Base-by-base conservation (phyloP, 139 green algal genomes). In the Pleodorina starrii region DNA sequence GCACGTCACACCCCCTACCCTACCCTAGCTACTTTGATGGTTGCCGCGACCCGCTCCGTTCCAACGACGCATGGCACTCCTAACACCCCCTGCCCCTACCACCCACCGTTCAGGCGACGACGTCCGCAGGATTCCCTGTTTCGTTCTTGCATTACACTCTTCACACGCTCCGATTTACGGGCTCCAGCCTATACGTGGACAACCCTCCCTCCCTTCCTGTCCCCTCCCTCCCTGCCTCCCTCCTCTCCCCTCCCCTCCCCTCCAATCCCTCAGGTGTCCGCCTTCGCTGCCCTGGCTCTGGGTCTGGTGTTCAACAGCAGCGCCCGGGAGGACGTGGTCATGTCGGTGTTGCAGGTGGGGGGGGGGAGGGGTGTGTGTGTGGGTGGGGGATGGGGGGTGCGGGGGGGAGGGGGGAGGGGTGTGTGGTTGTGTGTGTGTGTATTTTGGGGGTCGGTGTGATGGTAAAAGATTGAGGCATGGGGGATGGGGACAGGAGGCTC, bases 281-380 rank as follows among this genome's bases (percentile, higher is more conserved):
- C 93, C n/a, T 95, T 98, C 51, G 96, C 98, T 10, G 98, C 97
- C 23, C 92, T 99, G 81, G 90, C 97, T 0, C 93, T 99, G 46
- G 98, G 96, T 1, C 92, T 99, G 35, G 96, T 99, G 23, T 99
- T 97, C 91, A 44, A 44, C 44, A 78, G 84, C 84, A 89, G 36
- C 32, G 71, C 36, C 19, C 90, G 89, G 68, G 94, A 94, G 54
- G 94, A 96, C 19, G 93, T 94, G 10, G 96, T 97, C 50, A 96
- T 99, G 92, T 94, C 95, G 0, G 84, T 98, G 32, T 93, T 98
- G 86, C 94, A 95, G 90, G 92, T 93, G 59, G 35, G 57, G 77
- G 5, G 40, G 36, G 10, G 35, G 38, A 0, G 25, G 23, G 73
- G 21, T 69, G 27, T 46, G 27, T 21, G 29, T 25, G 44, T 38